Percentiles rank a stretch among this genome's conserved stretches.
Conservation (phyloP, 179 eudicot genomes). For the Pouteria campechiana region DNA sequence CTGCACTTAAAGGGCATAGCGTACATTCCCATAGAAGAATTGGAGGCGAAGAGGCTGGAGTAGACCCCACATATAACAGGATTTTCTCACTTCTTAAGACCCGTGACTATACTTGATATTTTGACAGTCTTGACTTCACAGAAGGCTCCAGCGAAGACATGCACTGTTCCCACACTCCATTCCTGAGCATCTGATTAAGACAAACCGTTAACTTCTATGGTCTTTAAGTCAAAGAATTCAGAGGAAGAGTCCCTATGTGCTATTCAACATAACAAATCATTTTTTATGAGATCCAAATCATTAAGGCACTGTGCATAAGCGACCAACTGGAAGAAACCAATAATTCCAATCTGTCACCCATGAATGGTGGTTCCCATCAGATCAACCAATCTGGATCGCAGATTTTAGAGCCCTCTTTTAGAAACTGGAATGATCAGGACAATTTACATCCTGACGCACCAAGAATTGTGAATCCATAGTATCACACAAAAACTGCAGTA, state of each 20-base stretch:
- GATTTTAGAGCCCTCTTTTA: too few species aligned
- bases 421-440: too few species aligned
- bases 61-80: background rate
- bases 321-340: background rate
- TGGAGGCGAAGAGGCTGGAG: background rate
- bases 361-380: background rate
- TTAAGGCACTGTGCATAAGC: background rate
- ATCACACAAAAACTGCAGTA: too few species aligned
- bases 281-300: background rate
- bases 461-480: too few species aligned
- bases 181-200: slow-evolving; percentile 82
- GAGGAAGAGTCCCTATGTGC: too few species aligned
- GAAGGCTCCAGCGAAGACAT: slow-evolving; percentile 70
- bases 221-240: too few species aligned
- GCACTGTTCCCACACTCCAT: slow-evolving; percentile 86
- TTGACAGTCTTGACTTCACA: slow-evolving; percentile 46
- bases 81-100: background rate
- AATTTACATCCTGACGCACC: too few species aligned
- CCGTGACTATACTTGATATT: slow-evolving; percentile 42
- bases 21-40: background rate
- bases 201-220: too few species aligned
- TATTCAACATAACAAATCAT: background rate
- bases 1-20: background rate
- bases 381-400: too few species aligned
- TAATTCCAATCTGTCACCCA: background rate